Evolutionary conservation across 2,329 filamentous ascomycete species (phyloP).

Genomic region (Phaeosphaeriaceae sp.): DNA sequence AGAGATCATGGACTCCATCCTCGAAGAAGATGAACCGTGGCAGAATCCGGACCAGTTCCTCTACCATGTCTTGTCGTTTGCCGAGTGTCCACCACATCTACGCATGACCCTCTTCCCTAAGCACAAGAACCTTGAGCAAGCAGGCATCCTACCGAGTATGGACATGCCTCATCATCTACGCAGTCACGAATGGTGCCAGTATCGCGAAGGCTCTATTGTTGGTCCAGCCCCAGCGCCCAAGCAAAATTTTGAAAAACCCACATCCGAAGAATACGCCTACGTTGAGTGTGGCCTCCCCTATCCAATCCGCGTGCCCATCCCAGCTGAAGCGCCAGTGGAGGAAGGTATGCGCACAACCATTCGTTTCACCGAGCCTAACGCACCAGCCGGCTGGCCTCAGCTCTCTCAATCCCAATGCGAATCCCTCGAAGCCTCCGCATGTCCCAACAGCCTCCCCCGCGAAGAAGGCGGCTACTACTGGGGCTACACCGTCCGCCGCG

Average conservation of each 20-base stretch:
- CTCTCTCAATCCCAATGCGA: constrained; percentile 29
- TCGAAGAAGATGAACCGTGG: constrained; percentile 60
- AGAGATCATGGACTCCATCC: constrained; percentile 48
- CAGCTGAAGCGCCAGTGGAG: constrained; percentile 59
- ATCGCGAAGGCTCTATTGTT: constrained; percentile 77
- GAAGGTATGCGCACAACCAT: constrained; percentile 77
- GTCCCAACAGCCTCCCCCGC: constrained; percentile 72
- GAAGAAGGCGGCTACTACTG: constrained; percentile 84
- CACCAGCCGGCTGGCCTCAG: constrained; percentile 43
- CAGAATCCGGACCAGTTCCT: constrained; percentile 81
- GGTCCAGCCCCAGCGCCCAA: constrained; percentile 28
- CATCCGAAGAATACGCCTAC: constrained; percentile 38
- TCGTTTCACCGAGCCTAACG: constrained; percentile 61
- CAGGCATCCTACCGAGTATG: constrained; percentile 75
- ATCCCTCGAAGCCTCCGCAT: constrained; percentile 61
- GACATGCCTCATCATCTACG: constrained; percentile 87
- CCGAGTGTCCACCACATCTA: constrained; percentile 85
- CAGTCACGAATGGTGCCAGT: constrained; percentile 77
- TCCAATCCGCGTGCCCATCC: constrained; percentile 61
- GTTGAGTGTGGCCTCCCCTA: constrained; percentile 60
- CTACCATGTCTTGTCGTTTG: constrained; percentile 77
- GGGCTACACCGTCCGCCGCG: constrained; percentile 77
- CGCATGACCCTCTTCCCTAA: constrained; percentile 76
- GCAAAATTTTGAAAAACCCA: constrained; percentile 52
- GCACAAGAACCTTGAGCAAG: constrained; percentile 77